Evolutionary conservation across 345 rosid species (phyloP).

Genomic region (Rhizophora mangle): DNA sequence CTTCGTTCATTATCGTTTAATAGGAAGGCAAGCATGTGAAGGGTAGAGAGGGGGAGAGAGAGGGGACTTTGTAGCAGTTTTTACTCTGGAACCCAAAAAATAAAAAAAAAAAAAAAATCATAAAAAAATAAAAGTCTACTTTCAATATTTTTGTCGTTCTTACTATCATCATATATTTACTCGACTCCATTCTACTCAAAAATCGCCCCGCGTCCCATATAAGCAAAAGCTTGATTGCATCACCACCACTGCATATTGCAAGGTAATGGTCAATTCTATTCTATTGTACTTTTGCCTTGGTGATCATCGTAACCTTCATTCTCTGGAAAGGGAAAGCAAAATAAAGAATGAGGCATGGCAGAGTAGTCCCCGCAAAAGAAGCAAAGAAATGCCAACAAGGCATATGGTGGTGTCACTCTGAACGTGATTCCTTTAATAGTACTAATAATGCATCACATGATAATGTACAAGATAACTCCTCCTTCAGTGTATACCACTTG

Average conservation of each 20-base stretch:
- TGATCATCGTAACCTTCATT: no score
- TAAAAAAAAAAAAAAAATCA: not conserved
- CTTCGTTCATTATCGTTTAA: slow-evolving; percentile 31
- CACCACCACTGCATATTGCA: no score
- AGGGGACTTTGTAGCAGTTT: not conserved
- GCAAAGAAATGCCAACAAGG: not conserved
- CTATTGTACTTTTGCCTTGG: no score
- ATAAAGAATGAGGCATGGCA: no score
- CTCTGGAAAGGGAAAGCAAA: no score
- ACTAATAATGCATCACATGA: not conserved
- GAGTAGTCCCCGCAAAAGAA: slow-evolving; percentile 2
- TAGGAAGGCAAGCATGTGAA: slow-evolving; percentile 17
- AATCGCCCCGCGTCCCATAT: no score
- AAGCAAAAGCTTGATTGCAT: no score
- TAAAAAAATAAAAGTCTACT: not conserved
- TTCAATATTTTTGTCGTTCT: not conserved
- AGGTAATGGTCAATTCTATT: no score
- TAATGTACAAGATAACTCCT: not conserved
- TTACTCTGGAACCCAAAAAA: no score
- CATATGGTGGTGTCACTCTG: slow-evolving; percentile 15
- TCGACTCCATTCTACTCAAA: no score
- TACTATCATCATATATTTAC: no score
- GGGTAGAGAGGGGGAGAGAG: not conserved
- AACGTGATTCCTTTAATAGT: slow-evolving; percentile 18
- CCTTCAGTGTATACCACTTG: not conserved